A percentile compares a stretch with the other conserved stretches of the same genome.
These are phyloP conservation scores for Allium fistulosum DNA, from an alignment of 106 monocot genomes.

Conservation along the genomic window DNA sequence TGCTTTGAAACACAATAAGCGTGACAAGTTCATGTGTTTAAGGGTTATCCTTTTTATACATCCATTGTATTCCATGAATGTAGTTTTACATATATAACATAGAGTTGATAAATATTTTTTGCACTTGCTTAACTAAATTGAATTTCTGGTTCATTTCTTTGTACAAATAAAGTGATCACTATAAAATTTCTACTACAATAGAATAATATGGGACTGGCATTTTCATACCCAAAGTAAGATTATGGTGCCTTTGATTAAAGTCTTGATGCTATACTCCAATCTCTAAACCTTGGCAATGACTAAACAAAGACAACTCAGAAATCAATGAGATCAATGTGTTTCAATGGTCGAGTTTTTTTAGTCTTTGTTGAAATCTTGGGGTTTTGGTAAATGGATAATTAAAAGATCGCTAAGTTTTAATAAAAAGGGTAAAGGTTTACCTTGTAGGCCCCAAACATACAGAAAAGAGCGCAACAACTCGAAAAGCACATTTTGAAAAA, in stretches of 20 bases:
- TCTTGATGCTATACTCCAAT: constrained; percentile 25
- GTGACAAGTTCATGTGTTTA: background rate
- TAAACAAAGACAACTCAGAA: constrained; percentile 13
- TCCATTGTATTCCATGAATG: background rate
- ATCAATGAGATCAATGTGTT: constrained; percentile 12
- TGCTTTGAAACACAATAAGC: background rate
- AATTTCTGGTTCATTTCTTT: background rate
- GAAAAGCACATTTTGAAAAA: background rate
- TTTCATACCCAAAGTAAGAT: constrained; percentile 14
- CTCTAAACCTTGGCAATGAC: constrained; percentile 14
- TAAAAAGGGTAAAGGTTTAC: constrained; percentile 16
- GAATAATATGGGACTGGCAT: constrained; percentile 20
- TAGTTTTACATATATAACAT: background rate
- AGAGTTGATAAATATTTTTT: background rate
- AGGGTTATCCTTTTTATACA: background rate
- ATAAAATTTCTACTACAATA: background rate
- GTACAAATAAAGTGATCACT: background rate
- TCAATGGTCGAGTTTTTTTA: constrained; percentile 28
- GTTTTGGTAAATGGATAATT: constrained; percentile 41
- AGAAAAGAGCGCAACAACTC: constrained; percentile 8
- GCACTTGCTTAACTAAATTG: background rate
- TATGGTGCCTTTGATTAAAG: constrained; percentile 12
- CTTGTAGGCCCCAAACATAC: constrained; percentile 25
- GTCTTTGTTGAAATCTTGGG: constrained; percentile 33
- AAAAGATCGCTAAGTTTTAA: constrained; percentile 57